Evolutionary conservation across 2,329 filamentous ascomycete species (phyloP).

Genomic region (Epichloe uncinata): DNA sequence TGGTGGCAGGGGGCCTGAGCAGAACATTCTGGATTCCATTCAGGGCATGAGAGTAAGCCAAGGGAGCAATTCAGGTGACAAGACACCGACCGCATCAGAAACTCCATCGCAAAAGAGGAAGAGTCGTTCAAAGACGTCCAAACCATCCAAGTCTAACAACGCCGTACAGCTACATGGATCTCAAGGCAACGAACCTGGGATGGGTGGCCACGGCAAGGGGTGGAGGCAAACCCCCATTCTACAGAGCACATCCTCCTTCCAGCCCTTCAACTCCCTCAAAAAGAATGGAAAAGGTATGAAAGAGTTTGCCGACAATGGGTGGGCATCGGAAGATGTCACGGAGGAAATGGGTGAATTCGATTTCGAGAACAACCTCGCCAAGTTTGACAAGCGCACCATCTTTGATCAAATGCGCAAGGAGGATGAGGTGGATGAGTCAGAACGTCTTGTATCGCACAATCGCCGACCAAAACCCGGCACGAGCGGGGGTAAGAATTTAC

Average conservation of each 20-base stretch:
- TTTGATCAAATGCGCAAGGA: conserved; percentile 88
- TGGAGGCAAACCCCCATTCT: conserved; percentile 49
- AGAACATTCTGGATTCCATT: conserved; percentile 15
- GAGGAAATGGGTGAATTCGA: conserved; percentile 94
- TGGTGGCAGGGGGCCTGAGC: conserved; percentile 10
- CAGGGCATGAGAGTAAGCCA: conserved; percentile 12
- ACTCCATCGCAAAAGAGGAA: conserved; percentile 19
- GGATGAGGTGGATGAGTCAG: conserved; percentile 77
- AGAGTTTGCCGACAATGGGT: conserved; percentile 54
- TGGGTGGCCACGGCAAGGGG: conserved; percentile 33
- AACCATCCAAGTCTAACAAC: conserved; percentile 17
- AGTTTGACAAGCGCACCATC: conserved; percentile 85
- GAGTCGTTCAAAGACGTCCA: conserved; percentile 18
- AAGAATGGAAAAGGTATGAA: conserved; percentile 35
- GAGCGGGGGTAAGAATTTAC: conserved; percentile 75
- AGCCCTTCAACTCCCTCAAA: conserved; percentile 49
- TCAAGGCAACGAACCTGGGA: conserved; percentile 11
- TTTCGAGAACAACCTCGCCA: conserved; percentile 76
- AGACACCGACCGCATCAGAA: conserved; percentile 10
- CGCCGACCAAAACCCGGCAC: conserved; percentile 55
- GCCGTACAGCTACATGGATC: conserved; percentile 15
- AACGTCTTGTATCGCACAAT: conserved; percentile 85
- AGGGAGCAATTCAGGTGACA: conserved; percentile 9
- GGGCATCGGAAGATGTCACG: conserved; percentile 92
- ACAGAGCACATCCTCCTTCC: conserved; percentile 47